These are phyloP conservation scores for Phytophthora sojae DNA, from an alignment of 352 stramenopile species.

Conservation along the genomic window DNA sequence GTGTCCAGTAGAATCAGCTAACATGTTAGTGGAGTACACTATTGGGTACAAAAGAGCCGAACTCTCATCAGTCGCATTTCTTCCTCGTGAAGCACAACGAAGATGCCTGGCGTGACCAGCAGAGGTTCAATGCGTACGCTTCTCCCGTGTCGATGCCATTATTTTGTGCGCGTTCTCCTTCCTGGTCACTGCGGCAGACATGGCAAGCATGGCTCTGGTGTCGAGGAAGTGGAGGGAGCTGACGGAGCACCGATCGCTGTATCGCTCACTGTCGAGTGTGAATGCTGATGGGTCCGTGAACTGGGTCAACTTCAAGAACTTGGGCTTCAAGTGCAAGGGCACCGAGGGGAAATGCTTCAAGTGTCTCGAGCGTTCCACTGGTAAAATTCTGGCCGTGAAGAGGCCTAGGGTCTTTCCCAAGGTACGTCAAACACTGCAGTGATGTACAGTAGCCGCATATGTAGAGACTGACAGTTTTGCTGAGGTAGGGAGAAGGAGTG, in stretches of 20 bases:
- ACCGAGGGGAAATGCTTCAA: conserved; percentile 91
- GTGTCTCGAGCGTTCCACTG: conserved; percentile 83
- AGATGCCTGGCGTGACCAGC: not conserved
- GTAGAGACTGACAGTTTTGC: conserved; percentile 5
- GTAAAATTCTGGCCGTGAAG: conserved; percentile 90
- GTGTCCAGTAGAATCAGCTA: too few relatives aligned
- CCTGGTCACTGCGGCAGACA: conserved; percentile 75
- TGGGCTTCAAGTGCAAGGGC: conserved; percentile 92
- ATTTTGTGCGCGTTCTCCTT: conserved; percentile 90
- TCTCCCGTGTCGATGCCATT: conserved; percentile 34
- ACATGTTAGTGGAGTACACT: too few relatives aligned
- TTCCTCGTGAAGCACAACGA: not conserved
- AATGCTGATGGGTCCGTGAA: conserved; percentile 82
- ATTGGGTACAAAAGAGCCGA: not conserved
- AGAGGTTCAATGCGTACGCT: not conserved
- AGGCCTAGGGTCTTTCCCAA: conserved; percentile 90
- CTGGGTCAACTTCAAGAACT: conserved; percentile 89
- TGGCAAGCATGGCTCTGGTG: conserved; percentile 76
- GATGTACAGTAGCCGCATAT: not conserved
- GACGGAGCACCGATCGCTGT: conserved; percentile 76
- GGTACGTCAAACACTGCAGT: conserved; percentile 33
- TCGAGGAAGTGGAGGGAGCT: conserved; percentile 86
- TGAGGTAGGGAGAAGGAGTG: conserved; percentile 82
- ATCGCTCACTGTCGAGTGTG: conserved; percentile 66
- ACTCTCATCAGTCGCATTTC: not conserved